Base-by-base conservation (phyloP, 139 green algal species). In the Limnomonas spitsbergensis region DNA sequence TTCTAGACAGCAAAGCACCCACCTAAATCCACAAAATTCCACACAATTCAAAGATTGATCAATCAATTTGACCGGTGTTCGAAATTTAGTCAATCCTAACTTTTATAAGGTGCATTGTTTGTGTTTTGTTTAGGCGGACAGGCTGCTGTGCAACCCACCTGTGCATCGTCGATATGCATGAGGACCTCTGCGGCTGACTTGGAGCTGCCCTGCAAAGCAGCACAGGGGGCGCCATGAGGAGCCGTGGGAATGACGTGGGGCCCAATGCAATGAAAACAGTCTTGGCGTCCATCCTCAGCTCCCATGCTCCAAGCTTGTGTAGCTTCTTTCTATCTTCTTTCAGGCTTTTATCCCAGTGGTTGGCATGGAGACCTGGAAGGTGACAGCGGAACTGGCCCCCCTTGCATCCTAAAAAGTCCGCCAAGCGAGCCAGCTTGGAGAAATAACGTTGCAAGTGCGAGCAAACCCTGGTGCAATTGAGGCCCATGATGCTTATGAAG, bases 151-250 rank as follows among this genome's bases (percentile, higher is more conserved):
- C 14, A 29, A 61, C 20, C 37, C 0, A 84, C 85, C 1, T 40
- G 40, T 26, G 87, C 87, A 66, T 93, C 85, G 34, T 90, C 84
- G 1, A 81, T 75, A 26, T 81, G 80, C 38, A 84, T 68, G 61
- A 83, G 78, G 7, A 73, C 81, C 53, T 85, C 85, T 40, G 81
- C 85, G 14, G 85, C 81, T 7, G 72, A 82, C 32, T 77, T 74
- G 78, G 24, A 40, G 31, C 56, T 66, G 35, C 66, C 66, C 32
- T 73, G 53, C 54, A 37, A 24, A 31, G n/a, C n/a, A 6, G 35
- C 4, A 37, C 34, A 27, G 67, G 35, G 37, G 35, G 7, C 4
- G 3, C 37, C 38, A 42, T 35, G 24, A 40, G 47, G 20, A 61
- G 47, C 14, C 20, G 47, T 29, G 14, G 47, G 20, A 29, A 20